A percentile compares a stretch with the other conserved stretches of the same genome.
Evolutionary conservation across 768 basidiomycete genomes (phyloP).

Genomic region (Termitomyces bulborhizus): DNA sequence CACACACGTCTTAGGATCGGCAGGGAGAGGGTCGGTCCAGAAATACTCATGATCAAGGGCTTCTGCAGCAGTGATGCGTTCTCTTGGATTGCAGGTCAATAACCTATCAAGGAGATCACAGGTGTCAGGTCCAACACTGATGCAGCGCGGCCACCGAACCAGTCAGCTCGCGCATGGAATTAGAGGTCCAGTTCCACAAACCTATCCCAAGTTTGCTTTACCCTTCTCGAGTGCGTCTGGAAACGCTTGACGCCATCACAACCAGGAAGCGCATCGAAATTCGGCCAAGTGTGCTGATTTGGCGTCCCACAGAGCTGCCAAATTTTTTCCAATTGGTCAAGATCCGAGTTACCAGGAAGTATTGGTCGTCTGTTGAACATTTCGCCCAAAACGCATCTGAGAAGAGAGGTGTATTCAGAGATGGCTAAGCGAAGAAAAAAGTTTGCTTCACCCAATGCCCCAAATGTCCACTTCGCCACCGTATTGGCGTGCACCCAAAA

Average conservation of each 20-base stretch:
- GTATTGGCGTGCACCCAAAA: conserved; percentile 85
- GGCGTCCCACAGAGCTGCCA: conserved; percentile 88
- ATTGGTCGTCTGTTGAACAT: conserved; percentile 90
- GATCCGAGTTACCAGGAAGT: conserved; percentile 78
- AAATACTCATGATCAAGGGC: conserved; percentile 94
- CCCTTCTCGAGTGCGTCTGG: conserved; percentile 41
- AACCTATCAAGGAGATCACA: conserved; percentile 80
- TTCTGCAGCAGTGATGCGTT: conserved; percentile 77
- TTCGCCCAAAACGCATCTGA: conserved; percentile 91
- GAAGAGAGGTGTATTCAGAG: not conserved
- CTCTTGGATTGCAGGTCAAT: conserved; percentile 75
- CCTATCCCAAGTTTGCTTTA: conserved; percentile 57
- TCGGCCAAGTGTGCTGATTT: conserved; percentile 75
- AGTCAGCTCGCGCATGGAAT: conserved; percentile 5
- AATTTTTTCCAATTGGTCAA: conserved; percentile 90
- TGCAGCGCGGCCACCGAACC: not conserved
- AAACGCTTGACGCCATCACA: conserved; percentile 76
- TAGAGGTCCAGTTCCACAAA: conserved; percentile 24
- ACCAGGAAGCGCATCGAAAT: conserved; percentile 67
- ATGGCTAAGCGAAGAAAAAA: not conserved
- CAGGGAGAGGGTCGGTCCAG: conserved; percentile 85
- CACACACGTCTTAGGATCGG: conserved; percentile 73
- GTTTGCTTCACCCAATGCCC: conserved; percentile 78
- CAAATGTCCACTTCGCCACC: conserved; percentile 96
- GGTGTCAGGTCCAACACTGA: conserved; percentile 66